phyloP scores from a whole-genome alignment of 108 stramenopile species.

The Bacterosira constricta region DNA sequence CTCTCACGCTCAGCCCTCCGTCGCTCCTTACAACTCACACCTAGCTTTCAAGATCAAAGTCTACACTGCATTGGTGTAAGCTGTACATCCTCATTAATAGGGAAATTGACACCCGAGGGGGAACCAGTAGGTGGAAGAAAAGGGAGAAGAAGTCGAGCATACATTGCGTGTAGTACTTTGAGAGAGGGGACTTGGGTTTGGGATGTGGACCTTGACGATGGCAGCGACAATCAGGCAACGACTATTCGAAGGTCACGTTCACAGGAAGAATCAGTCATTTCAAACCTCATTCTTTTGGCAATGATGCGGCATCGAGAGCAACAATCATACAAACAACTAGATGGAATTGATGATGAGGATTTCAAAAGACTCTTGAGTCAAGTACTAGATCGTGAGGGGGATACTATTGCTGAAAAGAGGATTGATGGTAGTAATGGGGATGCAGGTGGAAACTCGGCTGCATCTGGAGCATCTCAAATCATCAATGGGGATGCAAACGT shows the following conservation, averaged over 20 bases:
- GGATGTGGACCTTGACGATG: constrained; percentile 35
- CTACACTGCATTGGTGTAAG: constrained; percentile 63
- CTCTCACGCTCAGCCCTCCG: constrained; percentile 64
- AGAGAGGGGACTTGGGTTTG: constrained; percentile 51
- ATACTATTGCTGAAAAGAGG: constrained; percentile 22
- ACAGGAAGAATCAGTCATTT: constrained; percentile 39
- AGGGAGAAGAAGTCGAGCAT: constrained; percentile 44
- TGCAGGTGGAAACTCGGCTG: constrained; percentile 3
- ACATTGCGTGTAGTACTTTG: constrained; percentile 53
- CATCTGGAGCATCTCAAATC: constrained; percentile 53
- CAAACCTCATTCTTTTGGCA: constrained; percentile 34
- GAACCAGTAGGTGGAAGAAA: constrained; percentile 10
- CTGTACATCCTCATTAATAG: constrained; percentile 64
- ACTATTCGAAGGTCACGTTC: constrained; percentile 17
- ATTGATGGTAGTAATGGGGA: not conserved
- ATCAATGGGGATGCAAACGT: constrained; percentile 54
- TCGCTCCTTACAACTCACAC: constrained; percentile 51
- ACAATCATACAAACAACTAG: not conserved
- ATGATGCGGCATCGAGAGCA: constrained; percentile 26
- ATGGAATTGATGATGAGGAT: not conserved
- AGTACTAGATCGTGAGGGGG: constrained; percentile 41
- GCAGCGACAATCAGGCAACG: not conserved
- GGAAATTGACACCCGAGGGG: constrained; percentile 3
- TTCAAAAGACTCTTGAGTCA: not conserved
- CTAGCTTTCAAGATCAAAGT: constrained; percentile 26